Evolutionary conservation across 495 filamentous ascomycete species (phyloP).

Genomic region (Tuber melanosporum): DNA sequence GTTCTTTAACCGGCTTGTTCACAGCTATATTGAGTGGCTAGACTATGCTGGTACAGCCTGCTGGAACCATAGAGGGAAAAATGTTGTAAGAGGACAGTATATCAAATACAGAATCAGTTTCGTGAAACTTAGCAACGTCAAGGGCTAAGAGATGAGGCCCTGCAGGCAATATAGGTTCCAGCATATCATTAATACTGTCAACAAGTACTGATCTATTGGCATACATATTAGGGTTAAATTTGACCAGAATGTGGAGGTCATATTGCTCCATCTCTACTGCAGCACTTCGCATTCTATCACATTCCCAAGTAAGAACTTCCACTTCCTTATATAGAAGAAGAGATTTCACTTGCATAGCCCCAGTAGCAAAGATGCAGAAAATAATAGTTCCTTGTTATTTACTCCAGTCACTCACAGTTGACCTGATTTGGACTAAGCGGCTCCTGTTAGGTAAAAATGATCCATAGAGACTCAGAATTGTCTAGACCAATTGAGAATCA

Average conservation of each 20-base stretch:
- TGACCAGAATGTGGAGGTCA: not conserved
- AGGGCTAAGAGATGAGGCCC: not conserved
- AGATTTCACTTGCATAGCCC: not conserved
- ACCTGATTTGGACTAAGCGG: too few species aligned
- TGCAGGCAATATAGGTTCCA: not conserved
- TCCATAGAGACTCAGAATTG: too few species aligned
- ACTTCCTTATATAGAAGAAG: conserved; percentile 12
- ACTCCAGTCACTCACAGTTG: conserved; percentile 11
- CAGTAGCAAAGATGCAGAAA: conserved; percentile 7
- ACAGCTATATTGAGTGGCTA: conserved; percentile 13
- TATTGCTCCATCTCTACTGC: not conserved
- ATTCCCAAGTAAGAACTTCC: not conserved
- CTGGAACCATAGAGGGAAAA: not conserved
- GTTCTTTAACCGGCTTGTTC: conserved; percentile 10
- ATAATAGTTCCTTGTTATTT: conserved; percentile 13
- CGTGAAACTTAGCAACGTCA: conserved; percentile 9
- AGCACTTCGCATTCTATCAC: not conserved
- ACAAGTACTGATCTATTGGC: not conserved
- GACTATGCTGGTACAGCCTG: not conserved
- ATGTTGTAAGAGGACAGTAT: conserved; percentile 7
- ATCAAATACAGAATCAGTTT: conserved; percentile 9
- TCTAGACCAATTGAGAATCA: too few species aligned
- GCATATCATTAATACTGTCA: conserved; percentile 9
- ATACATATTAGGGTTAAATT: conserved; percentile 10
- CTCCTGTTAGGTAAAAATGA: too few species aligned